These are phyloP conservation scores for Trichoderma afroharzianum DNA, from an alignment of 2,329 filamentous ascomycete genomes.

Conservation along the genomic window DNA sequence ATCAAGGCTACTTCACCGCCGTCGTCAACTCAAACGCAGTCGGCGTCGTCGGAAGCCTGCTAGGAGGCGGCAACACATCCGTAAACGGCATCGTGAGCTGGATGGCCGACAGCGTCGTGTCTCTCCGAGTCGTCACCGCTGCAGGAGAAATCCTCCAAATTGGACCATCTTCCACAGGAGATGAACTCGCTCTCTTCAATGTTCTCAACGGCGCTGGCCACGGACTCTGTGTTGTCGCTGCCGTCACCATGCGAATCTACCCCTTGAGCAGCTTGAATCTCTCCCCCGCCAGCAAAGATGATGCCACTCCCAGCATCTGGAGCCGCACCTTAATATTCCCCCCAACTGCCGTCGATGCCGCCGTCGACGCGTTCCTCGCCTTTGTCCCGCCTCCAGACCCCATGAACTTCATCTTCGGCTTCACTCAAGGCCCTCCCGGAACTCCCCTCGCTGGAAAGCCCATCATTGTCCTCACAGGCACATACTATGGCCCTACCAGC, in stretches of 20 bases:
- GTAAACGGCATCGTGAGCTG: conserved; percentile 32
- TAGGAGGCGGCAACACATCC: conserved; percentile 28
- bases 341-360: conserved; percentile 21
- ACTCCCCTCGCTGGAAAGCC: conserved; percentile 30
- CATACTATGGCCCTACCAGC: conserved; percentile 25
- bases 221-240: conserved; percentile 32
- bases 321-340: conserved; percentile 30
- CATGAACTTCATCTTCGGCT: conserved; percentile 24
- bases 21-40: conserved; percentile 28
- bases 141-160: conserved; percentile 20
- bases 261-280: conserved; percentile 27
- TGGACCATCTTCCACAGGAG: conserved; percentile 19
- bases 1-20: conserved; percentile 31
- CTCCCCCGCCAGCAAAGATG: conserved; percentile 20
- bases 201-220: conserved; percentile 34
- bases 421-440: conserved; percentile 29
- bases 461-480: conserved; percentile 25
- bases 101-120: conserved; percentile 31
- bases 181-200: conserved; percentile 30
- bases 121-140: conserved; percentile 28
- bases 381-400: conserved; percentile 20
- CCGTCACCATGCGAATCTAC: conserved; percentile 26
- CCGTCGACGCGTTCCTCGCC: conserved; percentile 23
- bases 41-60: conserved; percentile 26
- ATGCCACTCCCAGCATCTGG: conserved; percentile 29